Evolutionary conservation across 1,284 basidiomycete genomes (phyloP).

Genomic region (Puccinia hordei): DNA sequence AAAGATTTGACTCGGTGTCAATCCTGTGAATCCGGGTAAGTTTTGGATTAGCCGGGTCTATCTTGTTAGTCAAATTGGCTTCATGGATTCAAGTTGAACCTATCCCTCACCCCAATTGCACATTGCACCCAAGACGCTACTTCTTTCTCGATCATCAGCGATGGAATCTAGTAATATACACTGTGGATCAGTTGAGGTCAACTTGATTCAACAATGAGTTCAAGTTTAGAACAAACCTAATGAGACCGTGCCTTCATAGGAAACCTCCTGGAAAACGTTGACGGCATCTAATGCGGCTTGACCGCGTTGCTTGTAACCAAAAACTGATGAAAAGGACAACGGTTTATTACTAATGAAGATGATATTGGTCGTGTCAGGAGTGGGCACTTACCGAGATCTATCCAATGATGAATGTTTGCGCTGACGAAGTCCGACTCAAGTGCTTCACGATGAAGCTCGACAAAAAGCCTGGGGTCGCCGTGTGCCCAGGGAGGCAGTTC

Average conservation of each 20-base stretch:
- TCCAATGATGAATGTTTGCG: slow-evolving; percentile 82
- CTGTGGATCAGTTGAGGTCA: slow-evolving; percentile 17
- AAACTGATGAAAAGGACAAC: slow-evolving; percentile 52
- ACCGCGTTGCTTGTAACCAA: slow-evolving; percentile 57
- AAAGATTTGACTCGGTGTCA: slow-evolving; percentile 88
- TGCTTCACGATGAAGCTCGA: slow-evolving; percentile 80
- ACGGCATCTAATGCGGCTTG: slow-evolving; percentile 64
- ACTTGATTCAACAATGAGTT: slow-evolving; percentile 61
- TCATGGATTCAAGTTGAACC: slow-evolving; percentile 8
- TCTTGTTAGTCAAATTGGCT: not conserved
- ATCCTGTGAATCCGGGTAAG: slow-evolving; percentile 63
- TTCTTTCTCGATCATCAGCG: slow-evolving; percentile 76
- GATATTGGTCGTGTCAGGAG: slow-evolving; percentile 64
- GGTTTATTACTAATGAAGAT: not conserved
- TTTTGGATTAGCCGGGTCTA: slow-evolving; percentile 40
- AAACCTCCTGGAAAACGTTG: slow-evolving; percentile 91
- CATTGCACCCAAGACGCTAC: slow-evolving; percentile 50
- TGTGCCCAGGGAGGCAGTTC: slow-evolving; percentile 89
- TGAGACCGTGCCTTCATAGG: slow-evolving; percentile 70
- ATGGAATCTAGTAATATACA: slow-evolving; percentile 65
- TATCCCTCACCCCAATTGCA: slow-evolving; percentile 45
- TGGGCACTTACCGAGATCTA: slow-evolving; percentile 69
- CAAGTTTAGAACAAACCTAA: slow-evolving; percentile 61
- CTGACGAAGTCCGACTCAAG: slow-evolving; percentile 88
- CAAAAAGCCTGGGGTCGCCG: slow-evolving; percentile 78